Evolutionary conservation across 805 yeast genomes (phyloP).

Genomic region (Teunomyces funiuensis): DNA sequence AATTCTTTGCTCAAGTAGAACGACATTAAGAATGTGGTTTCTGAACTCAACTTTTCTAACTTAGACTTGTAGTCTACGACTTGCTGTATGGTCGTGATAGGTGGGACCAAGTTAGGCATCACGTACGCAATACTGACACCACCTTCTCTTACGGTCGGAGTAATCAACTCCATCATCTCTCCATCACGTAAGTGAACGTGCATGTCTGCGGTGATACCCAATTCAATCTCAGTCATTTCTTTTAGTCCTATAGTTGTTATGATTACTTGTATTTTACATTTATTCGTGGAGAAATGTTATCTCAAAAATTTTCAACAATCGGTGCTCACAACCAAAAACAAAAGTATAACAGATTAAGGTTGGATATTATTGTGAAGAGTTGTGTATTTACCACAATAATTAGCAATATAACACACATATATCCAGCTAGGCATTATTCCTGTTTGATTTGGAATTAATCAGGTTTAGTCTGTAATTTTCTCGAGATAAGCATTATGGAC

Average conservation of each 20-base stretch:
- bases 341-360: too few species aligned
- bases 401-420: too few species aligned
- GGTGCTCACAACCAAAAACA: background rate
- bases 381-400: too few species aligned
- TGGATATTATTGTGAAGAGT: too few species aligned
- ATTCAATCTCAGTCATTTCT: constrained; percentile 36
- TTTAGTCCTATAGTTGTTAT: background rate
- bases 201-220: constrained; percentile 83
- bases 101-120: constrained; percentile 97
- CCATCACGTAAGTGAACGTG: constrained; percentile 97
- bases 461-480: too few species aligned
- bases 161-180: constrained; percentile 83
- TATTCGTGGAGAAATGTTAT: constrained; percentile 2
- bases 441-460: too few species aligned
- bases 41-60: constrained; percentile 66
- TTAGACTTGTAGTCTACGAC: constrained; percentile 68
- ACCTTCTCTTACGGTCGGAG: constrained; percentile 88
- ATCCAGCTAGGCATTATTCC: too few species aligned
- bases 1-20: constrained; percentile 75
- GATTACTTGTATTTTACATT: background rate
- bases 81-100: constrained; percentile 72
- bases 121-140: constrained; percentile 89
- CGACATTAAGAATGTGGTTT: constrained; percentile 89
- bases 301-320: background rate
- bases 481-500: too few species aligned